Percentiles rank a stretch among this genome's conserved stretches.
phyloP scores from a whole-genome alignment of 2,329 filamentous ascomycete species.

The Aspergillus udagawae region DNA sequence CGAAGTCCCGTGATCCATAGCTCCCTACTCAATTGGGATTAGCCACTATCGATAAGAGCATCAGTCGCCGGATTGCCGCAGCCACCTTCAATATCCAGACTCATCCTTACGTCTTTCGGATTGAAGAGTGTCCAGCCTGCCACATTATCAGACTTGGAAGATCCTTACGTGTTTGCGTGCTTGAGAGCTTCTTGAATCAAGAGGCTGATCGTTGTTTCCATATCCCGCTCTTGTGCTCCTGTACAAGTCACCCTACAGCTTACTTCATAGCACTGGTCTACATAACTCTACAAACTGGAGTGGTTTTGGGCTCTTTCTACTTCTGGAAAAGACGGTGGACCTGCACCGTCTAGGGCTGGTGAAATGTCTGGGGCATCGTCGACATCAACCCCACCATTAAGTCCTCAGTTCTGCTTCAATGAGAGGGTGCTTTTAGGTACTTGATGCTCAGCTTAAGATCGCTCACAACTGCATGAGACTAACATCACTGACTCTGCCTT shows the following conservation, averaged over 20 bases:
- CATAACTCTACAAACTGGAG: slow-evolving; percentile 37
- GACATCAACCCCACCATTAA: slow-evolving; percentile 51
- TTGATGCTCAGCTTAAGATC: slow-evolving; percentile 14
- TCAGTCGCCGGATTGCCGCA: neutral
- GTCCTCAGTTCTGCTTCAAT: slow-evolving; percentile 75
- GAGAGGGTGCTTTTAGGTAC: slow-evolving; percentile 64
- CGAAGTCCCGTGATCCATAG: slow-evolving; percentile 24
- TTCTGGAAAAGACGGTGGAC: slow-evolving; percentile 16
- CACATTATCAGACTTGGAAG: neutral
- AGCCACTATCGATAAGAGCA: neutral
- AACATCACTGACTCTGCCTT: slow-evolving; percentile 4
- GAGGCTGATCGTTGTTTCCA: neutral
- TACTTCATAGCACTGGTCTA: neutral
- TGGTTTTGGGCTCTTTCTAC: slow-evolving; percentile 36
- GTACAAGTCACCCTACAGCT: neutral
- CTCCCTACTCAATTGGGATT: neutral
- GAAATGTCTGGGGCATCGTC: slow-evolving; percentile 41
- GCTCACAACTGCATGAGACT: neutral
- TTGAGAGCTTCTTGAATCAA: neutral
- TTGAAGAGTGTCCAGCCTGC: neutral
- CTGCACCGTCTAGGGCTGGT: slow-evolving; percentile 15
- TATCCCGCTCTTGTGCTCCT: neutral
- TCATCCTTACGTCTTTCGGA: neutral
- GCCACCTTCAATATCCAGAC: neutral
- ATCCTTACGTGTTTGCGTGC: neutral